These are phyloP conservation scores for Choiromyces venosus DNA, from an alignment of 495 filamentous ascomycete species.

Conservation along the genomic window DNA sequence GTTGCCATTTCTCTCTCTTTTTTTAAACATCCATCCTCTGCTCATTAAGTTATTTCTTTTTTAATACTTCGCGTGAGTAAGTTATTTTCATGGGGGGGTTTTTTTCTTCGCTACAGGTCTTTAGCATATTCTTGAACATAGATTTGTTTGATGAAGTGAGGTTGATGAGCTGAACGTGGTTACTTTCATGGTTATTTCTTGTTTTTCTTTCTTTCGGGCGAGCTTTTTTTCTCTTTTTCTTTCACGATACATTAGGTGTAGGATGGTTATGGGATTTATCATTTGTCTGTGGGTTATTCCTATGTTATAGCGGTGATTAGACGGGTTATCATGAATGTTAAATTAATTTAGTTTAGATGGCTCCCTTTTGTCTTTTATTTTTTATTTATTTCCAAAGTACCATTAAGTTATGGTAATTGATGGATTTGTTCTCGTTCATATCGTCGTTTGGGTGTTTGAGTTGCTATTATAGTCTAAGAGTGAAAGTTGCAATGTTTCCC, in stretches of 20 bases:
- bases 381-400: not conserved
- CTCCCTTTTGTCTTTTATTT: no score
- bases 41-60: not conserved
- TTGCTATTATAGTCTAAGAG: not conserved
- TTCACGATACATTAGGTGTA: not conserved
- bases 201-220: not conserved
- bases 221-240: not conserved
- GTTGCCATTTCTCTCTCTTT: constrained; percentile 10
- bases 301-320: not conserved
- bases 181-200: not conserved
- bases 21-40: not conserved
- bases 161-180: not conserved
- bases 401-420: not conserved
- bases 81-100: not conserved
- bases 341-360: no score
- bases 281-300: not conserved
- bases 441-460: not conserved
- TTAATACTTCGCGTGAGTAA: not conserved
- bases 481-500: no score
- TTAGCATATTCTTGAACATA: not conserved
- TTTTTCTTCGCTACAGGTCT: not conserved
- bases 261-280: not conserved
- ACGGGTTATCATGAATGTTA: not conserved
- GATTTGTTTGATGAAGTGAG: not conserved
- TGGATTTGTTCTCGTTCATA: not conserved